Conservation (phyloP, 2,329 filamentous ascomycete genomes). For the Fusarium hostae region DNA sequence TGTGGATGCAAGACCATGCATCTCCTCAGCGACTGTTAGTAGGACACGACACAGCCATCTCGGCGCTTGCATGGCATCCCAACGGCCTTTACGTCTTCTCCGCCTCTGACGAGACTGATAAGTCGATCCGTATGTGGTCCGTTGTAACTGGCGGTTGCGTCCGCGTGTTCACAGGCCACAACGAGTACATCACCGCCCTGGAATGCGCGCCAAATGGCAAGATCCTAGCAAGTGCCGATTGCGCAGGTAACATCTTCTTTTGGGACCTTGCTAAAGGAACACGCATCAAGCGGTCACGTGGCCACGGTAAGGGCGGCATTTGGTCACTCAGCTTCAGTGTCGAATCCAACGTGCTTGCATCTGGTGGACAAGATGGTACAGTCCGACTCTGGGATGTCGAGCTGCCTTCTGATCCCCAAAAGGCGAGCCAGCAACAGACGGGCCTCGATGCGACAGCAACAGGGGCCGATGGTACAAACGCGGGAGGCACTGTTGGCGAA, state of each 20-base stretch:
- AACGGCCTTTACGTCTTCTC: constrained; percentile 96
- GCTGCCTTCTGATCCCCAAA: constrained; percentile 72
- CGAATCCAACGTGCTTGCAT: constrained; percentile 90
- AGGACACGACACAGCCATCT: constrained; percentile 94
- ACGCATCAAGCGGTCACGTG: constrained; percentile 90
- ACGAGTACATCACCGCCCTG: constrained; percentile 84
- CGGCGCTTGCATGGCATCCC: constrained; percentile 90
- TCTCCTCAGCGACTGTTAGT: constrained; percentile 88
- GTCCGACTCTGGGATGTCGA: constrained; percentile 94
- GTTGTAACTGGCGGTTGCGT: constrained; percentile 88
- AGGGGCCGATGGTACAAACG: constrained; percentile 54
- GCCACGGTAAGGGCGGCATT: constrained; percentile 92
- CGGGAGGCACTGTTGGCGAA: constrained; percentile 43
- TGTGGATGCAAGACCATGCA: constrained; percentile 94
- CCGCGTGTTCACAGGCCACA: constrained; percentile 91
- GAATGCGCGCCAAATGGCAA: constrained; percentile 90
- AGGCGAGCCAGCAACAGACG: constrained; percentile 61
- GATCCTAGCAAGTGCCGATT: constrained; percentile 89
- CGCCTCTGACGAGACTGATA: constrained; percentile 83
- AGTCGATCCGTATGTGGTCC: constrained; percentile 97
- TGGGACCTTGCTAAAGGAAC: constrained; percentile 93
- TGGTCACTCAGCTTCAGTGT: constrained; percentile 94
- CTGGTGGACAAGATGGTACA: constrained; percentile 90
- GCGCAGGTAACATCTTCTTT: constrained; percentile 88
- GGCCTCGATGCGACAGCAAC: constrained; percentile 56